Percentiles rank a stretch among this genome's conserved stretches.
Evolutionary conservation across 495 filamentous ascomycete genomes (phyloP).

Genomic region (Daldinia bambusicola): DNA sequence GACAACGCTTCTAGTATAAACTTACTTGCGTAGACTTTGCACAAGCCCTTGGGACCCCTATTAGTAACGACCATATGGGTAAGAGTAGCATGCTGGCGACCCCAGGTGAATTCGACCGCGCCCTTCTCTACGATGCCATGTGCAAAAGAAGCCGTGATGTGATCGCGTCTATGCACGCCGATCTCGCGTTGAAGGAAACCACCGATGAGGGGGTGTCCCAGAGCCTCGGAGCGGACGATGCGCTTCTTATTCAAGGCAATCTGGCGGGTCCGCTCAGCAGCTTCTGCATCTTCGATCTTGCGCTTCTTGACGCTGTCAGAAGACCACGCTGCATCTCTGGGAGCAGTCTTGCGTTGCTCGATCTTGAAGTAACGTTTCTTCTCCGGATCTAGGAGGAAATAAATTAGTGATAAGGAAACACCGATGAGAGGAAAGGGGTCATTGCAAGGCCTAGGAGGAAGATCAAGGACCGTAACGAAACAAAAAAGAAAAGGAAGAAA

Average conservation of each 20-base stretch:
- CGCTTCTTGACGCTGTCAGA: slow-evolving; percentile 53
- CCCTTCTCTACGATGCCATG: slow-evolving; percentile 35
- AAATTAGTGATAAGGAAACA: neutral
- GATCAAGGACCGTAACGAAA: neutral
- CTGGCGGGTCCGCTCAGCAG: slow-evolving; percentile 11
- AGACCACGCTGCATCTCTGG: slow-evolving; percentile 50
- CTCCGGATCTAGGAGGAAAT: slow-evolving; percentile 47
- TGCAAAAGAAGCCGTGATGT: slow-evolving; percentile 33
- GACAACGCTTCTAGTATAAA: slow-evolving; percentile 2
- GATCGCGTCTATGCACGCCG: slow-evolving; percentile 35
- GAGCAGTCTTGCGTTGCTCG: slow-evolving; percentile 51
- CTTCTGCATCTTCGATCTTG: slow-evolving; percentile 38
- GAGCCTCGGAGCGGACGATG: slow-evolving; percentile 38
- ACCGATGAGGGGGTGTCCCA: slow-evolving; percentile 37
- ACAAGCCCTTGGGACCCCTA: slow-evolving; percentile 20
- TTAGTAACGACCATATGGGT: slow-evolving; percentile 45
- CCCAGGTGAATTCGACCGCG: neutral
- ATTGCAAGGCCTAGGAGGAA: neutral
- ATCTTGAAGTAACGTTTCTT: slow-evolving; percentile 63
- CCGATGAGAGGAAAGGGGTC: neutral
- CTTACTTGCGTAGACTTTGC: slow-evolving; percentile 48
- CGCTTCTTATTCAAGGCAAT: slow-evolving; percentile 25
- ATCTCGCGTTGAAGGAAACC: slow-evolving; percentile 45
- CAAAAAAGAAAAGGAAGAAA: neutral
- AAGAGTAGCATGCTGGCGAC: neutral